Evolutionary conservation across 1,139 yeast species (phyloP).

Genomic region (Candida neerlandica): DNA sequence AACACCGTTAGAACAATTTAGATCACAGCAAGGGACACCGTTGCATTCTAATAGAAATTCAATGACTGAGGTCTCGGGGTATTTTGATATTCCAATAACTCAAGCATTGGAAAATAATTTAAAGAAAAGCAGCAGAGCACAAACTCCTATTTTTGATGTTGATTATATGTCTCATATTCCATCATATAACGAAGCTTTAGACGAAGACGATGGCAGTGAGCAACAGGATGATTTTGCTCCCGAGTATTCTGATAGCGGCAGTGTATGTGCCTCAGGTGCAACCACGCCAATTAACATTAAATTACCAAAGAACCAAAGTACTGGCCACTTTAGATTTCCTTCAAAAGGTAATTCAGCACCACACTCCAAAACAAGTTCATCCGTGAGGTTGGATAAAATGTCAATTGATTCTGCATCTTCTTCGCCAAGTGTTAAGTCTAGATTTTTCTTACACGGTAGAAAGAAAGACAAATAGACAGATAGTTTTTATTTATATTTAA

Average conservation of each 20-base stretch:
- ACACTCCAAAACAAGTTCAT: slow-evolving; percentile 10
- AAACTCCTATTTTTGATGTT: slow-evolving; percentile 13
- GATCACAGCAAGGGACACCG: slow-evolving; percentile 25
- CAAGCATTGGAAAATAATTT: slow-evolving; percentile 12
- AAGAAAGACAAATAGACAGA: slow-evolving; percentile 6
- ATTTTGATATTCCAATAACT: slow-evolving; percentile 30
- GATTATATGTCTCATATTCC: slow-evolving; percentile 23
- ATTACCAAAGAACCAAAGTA: slow-evolving; percentile 6
- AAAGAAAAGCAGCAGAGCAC: slow-evolving; percentile 6
- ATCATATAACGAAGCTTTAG: slow-evolving; percentile 27
- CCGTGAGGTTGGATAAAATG: slow-evolving; percentile 9
- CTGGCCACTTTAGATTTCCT: slow-evolving; percentile 10
- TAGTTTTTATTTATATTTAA: neutral
- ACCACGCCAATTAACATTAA: slow-evolving; percentile 11
- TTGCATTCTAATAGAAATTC: slow-evolving; percentile 23
- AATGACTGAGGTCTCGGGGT: slow-evolving; percentile 23
- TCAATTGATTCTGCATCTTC: slow-evolving; percentile 2
- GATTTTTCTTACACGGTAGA: slow-evolving; percentile 7
- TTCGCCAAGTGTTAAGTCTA: slow-evolving; percentile 7
- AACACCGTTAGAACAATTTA: slow-evolving; percentile 43
- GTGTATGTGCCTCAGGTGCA: slow-evolving; percentile 9
- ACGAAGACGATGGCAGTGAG: slow-evolving; percentile 22
- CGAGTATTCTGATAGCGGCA: slow-evolving; percentile 17
- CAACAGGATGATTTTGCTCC: slow-evolving; percentile 24
- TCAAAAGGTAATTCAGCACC: slow-evolving; percentile 12